Evolutionary conservation across 176 grass and related monocot genomes (phyloP).

Genomic region (Aegilops speltoides): DNA sequence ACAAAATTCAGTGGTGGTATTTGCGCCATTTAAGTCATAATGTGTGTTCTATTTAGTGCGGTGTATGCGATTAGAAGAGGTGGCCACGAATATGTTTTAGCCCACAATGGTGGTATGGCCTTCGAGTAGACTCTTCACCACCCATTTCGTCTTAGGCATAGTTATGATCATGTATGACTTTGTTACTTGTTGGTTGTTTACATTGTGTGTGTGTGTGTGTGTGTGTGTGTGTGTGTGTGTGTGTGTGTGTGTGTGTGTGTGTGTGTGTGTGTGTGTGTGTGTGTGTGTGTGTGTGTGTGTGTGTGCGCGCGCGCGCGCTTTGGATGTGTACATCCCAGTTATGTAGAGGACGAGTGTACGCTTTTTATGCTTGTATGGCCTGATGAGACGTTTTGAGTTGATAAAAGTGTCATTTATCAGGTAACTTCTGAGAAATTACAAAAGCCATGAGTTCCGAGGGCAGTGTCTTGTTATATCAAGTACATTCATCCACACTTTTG

Average conservation of each 20-base stretch:
- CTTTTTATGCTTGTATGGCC: not conserved
- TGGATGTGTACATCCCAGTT: not conserved
- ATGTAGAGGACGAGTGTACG: not conserved
- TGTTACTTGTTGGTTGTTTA: too few relatives aligned
- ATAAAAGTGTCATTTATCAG: not conserved
- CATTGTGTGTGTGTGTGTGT: not conserved
- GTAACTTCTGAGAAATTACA: too few relatives aligned
- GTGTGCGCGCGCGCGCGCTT: too few relatives aligned
- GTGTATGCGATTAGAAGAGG: not conserved
- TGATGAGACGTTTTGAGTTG: not conserved
- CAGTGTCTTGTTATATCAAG: too few relatives aligned
- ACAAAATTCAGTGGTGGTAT: slow-evolving; percentile 28
- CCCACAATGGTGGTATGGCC: not conserved
- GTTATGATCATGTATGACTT: not conserved
- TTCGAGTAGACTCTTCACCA: not conserved
- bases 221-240: too few relatives aligned
- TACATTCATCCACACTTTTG: too few relatives aligned
- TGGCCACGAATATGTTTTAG: not conserved
- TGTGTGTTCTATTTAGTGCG: not conserved
- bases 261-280: too few relatives aligned
- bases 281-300: too few relatives aligned
- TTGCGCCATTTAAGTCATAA: not conserved
- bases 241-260: too few relatives aligned
- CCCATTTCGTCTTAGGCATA: too few relatives aligned
- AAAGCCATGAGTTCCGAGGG: too few relatives aligned